Evolutionary conservation across 371 early-diverging fungal species (phyloP), one percentile per base, ranked within the genome.

Genomic region (Entomophthora muscae): DNA sequence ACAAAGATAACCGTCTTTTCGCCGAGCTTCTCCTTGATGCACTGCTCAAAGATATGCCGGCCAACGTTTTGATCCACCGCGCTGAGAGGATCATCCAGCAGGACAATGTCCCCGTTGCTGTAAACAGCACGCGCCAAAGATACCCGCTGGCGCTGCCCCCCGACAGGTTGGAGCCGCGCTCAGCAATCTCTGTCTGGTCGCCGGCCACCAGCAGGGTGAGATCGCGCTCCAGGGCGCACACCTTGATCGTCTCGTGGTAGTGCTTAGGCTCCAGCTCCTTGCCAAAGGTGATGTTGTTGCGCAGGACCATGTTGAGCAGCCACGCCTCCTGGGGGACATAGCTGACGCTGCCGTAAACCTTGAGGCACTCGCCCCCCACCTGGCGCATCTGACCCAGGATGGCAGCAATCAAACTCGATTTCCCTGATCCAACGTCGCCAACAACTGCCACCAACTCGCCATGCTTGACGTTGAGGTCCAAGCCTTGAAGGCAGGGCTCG

Each of bases 121-220:
- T 85, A 85, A 3, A 83, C 81, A 1, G 88, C 85, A 0, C 88
- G 70, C 7, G 89, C 89, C 53, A 86, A 69, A n/a, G 78, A 75
- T 17, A 86, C 80, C 17, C 87, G 73, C 69, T 80, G 80, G 64
- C 77, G 70, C 67, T 78, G 80, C 91, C 91, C 17, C 88, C 84
- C 42, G 86, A 85, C 51, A 91, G 68, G 52, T 83, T 84, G 52
- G 87, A 76, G 21, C 91, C 91, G 32, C 83, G 79, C 65, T 89
- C 90, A 53, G 90, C 91, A 67, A 90, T 83, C 70, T 88, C 86
- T 0, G 91, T 92, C 68, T 75, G 65, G 66, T 91, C 91, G 57
- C 89, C 90, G 5, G 71, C 33, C 13, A 71, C 76, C 2, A 74
- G 68, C 42, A 89, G 68, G 21, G 68, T 76, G 61, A 93, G 67